Evolutionary conservation across 192 early-diverging fungal genomes (phyloP), one percentile per base, ranked within the genome.

Genomic region (Linnemannia hyalina): DNA sequence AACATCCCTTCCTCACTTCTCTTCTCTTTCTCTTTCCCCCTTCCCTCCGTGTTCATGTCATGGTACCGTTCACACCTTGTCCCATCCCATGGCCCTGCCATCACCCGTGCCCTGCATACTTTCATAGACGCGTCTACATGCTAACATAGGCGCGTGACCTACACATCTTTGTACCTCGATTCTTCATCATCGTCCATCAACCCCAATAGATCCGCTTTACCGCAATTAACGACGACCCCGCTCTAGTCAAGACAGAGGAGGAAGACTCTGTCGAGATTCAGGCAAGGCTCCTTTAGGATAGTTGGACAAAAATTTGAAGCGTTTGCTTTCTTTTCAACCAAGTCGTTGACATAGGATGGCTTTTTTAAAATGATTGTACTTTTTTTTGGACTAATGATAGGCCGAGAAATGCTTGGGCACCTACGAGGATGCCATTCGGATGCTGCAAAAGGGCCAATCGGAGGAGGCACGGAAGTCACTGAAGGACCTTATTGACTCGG

Each of bases 401-500:
- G 82, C 89, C 22, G 91, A 91, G 75, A 81, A 88, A 65, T 88
- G 87, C 49, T 68, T 91, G 10, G 87, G 87, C 6, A 55, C 80
- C 13, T 91, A 90, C 68, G 89, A 90, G 68, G 75, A 78, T 36
- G 83, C 91, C 3, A 85, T 91, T n/a, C 60, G 84, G 22, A 46
- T 90, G 32, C 80, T 89, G 26, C 89, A 90, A 60, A 84, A 87
- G 41, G 88, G 88, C 13, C 75, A 83, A 63, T 36, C 80, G 3
- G 83, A 85, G 2, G 80, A 88, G 18, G 89, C 91, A 2, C 75
- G 83, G 16, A 55, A 47, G 70, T 54, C 83, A 60, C 82, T 90
- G 55, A 80, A 91, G 69, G 71, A 82, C 26, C 73, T 91, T 5
- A 74, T 89, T 4, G 82, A 82, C 65, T 83, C 85, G 26, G 86